phyloP scores from a whole-genome alignment of 441 rosid species.

The Isatis lusitanica region DNA sequence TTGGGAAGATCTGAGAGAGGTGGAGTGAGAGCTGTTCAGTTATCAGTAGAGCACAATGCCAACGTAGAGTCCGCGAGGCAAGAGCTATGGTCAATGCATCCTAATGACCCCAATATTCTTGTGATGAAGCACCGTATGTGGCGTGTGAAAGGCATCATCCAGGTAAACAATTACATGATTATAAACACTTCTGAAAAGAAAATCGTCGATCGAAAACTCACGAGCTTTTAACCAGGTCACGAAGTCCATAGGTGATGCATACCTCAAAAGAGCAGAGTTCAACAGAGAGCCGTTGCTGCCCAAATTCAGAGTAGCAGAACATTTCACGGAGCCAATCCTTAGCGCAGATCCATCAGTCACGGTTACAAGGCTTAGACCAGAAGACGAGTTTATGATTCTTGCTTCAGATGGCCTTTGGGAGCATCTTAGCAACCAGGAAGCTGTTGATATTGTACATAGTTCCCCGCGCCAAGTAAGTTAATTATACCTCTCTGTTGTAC shows the following conservation, averaged over 20 bases:
- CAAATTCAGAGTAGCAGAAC: slow-evolving; percentile 46
- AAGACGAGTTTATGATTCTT: slow-evolving; percentile 58
- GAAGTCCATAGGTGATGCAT: slow-evolving; percentile 66
- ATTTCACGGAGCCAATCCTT: slow-evolving; percentile 53
- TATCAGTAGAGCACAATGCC: slow-evolving; percentile 65
- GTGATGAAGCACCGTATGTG: slow-evolving; percentile 52
- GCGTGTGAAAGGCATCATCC: slow-evolving; percentile 69
- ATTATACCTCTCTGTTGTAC: background rate
- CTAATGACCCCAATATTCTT: slow-evolving; percentile 53
- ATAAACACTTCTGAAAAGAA: background rate
- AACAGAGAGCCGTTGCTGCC: slow-evolving; percentile 55
- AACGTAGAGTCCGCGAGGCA: slow-evolving; percentile 48
- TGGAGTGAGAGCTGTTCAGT: slow-evolving; percentile 45
- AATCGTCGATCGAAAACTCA: background rate
- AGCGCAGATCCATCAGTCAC: slow-evolving; percentile 54
- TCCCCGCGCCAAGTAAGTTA: slow-evolving; percentile 50
- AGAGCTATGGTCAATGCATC: slow-evolving; percentile 54
- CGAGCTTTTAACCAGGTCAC: slow-evolving; percentile 45
- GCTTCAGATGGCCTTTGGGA: slow-evolving; percentile 80
- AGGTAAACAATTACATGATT: slow-evolving; percentile 41
- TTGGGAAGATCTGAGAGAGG: slow-evolving; percentile 49
- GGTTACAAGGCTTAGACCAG: slow-evolving; percentile 42
- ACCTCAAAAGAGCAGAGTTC: slow-evolving; percentile 62
- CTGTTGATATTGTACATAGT: slow-evolving; percentile 48
- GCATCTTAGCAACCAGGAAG: slow-evolving; percentile 59